Evolutionary conservation across 2,329 filamentous ascomycete species (phyloP).

Genomic region (Trichoderma breve): DNA sequence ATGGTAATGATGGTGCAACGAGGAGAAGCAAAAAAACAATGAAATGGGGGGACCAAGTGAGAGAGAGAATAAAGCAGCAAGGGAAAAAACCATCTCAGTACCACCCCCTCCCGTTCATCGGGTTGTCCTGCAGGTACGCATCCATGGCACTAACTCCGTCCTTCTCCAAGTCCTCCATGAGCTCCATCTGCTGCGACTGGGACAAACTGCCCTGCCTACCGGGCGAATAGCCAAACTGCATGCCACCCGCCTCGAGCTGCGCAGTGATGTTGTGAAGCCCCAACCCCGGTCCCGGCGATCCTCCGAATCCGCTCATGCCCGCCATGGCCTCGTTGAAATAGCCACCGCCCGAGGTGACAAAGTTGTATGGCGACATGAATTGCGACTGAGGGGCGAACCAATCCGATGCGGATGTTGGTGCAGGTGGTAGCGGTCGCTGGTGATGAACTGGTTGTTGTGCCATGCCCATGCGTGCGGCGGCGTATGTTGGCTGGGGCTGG

Average conservation of each 20-base stretch:
- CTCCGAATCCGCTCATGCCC: constrained; percentile 28
- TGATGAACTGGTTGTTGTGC: constrained; percentile 33
- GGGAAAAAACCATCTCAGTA: not conserved
- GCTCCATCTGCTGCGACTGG: constrained; percentile 76
- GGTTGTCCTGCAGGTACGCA: constrained; percentile 50
- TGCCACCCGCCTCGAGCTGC: constrained; percentile 25
- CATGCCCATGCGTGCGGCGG: constrained; percentile 37
- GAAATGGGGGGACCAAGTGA: not conserved
- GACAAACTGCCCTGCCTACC: constrained; percentile 68
- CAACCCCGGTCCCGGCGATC: constrained; percentile 31
- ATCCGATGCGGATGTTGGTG: constrained; percentile 43
- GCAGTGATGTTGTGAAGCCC: constrained; percentile 34
- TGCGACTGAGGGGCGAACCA: constrained; percentile 55
- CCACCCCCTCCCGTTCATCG: constrained; percentile 37
- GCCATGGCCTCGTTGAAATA: constrained; percentile 43
- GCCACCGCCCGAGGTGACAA: constrained; percentile 41
- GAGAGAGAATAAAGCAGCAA: not conserved
- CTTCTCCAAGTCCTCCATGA: constrained; percentile 77
- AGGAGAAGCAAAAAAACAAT: not conserved
- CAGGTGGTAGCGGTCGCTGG: constrained; percentile 45
- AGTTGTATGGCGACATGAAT: constrained; percentile 53
- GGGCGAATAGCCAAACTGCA: constrained; percentile 36
- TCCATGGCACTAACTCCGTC: constrained; percentile 63
- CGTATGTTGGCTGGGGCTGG: constrained; percentile 32
- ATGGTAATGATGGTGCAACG: not conserved